These are phyloP conservation scores for Takakia lepidozioides DNA, from an alignment of 225 moss, liverwort and hornwort genomes.

Conservation along the genomic window DNA sequence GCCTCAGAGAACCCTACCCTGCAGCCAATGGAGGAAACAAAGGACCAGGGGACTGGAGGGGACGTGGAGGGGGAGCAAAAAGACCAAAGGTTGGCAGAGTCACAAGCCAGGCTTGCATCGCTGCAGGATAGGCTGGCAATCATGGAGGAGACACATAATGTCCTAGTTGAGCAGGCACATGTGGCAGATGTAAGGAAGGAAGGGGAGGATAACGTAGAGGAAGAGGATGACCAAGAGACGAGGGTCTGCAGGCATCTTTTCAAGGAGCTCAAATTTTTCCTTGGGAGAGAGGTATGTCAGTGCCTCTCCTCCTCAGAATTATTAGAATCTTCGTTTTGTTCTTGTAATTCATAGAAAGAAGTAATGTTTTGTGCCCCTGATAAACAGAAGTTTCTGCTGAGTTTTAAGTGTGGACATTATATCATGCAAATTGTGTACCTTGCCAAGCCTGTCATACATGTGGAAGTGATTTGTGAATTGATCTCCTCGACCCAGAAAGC, in stretches of 20 bases:
- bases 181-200: constrained; percentile 14
- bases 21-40: constrained; percentile 11
- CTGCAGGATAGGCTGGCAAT: constrained; percentile 42
- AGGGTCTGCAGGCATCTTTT: constrained; percentile 38
- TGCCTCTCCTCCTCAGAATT: no score
- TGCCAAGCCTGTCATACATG: no score
- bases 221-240: constrained; percentile 41
- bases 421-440: no score
- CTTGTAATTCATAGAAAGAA: no score
- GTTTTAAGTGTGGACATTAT: no score
- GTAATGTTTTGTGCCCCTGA: no score
- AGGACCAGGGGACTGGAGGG: constrained; percentile 17
- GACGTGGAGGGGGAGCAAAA: constrained; percentile 20
- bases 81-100: constrained; percentile 27
- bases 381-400: no score
- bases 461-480: no score
- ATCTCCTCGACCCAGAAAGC: no score
- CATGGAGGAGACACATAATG: constrained; percentile 20
- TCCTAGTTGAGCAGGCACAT: constrained; percentile 16
- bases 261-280: constrained; percentile 56
- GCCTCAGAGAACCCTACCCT: constrained; percentile 17
- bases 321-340: neutral
- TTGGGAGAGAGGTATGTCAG: constrained; percentile 62
- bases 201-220: constrained; percentile 11
- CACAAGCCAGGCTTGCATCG: constrained; percentile 52